These are phyloP conservation scores for Suaeda aralocaspica DNA, from an alignment of 148 eudicot species.

Conservation along the genomic window DNA sequence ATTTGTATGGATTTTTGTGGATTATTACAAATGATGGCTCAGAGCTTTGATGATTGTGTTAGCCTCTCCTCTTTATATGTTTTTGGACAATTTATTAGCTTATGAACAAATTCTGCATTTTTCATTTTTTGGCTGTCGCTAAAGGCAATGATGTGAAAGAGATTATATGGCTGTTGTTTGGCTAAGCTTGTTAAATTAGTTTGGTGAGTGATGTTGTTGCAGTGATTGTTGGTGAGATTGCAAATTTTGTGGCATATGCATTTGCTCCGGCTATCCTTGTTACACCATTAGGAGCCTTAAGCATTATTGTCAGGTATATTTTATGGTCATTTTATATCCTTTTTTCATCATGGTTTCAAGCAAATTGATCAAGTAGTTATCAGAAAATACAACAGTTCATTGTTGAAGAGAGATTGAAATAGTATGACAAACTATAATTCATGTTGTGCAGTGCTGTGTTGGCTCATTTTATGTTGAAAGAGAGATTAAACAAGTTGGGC, in stretches of 20 bases:
- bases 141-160: no score
- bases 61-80: no score
- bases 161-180: neutral
- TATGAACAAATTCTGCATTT: no score
- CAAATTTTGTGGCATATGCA: conserved; percentile 76
- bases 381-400: neutral
- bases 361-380: neutral
- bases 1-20: no score
- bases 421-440: neutral
- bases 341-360: neutral
- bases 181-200: neutral
- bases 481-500: conserved; percentile 50
- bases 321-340: neutral
- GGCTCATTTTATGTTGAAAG: conserved; percentile 60
- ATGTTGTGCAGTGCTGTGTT: conserved; percentile 47
- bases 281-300: conserved; percentile 73
- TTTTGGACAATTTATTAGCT: no score
- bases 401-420: neutral
- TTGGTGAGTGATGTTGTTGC: conserved; percentile 11
- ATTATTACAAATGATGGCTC: no score
- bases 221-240: conserved; percentile 71
- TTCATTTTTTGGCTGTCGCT: no score
- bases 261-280: conserved; percentile 80
- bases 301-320: conserved; percentile 59
- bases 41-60: no score